Base-by-base conservation (phyloP, 2,329 filamentous ascomycete species). In the Sporothrix euskadiensis region DNA sequence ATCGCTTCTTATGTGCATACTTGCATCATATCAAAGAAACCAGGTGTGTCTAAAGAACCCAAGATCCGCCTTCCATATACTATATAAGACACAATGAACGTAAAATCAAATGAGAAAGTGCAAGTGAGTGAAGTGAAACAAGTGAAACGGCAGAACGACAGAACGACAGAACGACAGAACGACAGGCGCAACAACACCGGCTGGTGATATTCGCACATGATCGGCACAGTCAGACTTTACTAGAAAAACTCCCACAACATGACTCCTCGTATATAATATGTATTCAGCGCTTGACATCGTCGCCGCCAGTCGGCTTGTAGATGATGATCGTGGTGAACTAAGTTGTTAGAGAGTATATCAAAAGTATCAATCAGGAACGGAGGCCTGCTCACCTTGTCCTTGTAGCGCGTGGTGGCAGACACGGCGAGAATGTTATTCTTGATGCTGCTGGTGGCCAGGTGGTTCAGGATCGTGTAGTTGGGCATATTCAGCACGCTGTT, bases 291-390 rank as follows among this genome's bases (percentile, higher is more conserved):
- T 80, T 82, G n/a, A 69, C 19, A 49, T 88, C 84, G 75, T 89
- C 87, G n/a, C 83, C 81, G 6, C 85, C 85, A 12, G 94, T 94
- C 22, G 94, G 94, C 85, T 98, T 98, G 84, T 98, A 98, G 85
- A 98, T 91, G 80, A 98, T 97, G 2, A 94, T 98, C 4, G 95
- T 98, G 49, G 98, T 92, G 83, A 98, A 98, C 95, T 98, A 78
- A 71, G 19, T 26, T 52, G 54, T 65, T 71, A 68, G 49, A 26
- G 26, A 26, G 26, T 26, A 26, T 26, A 26, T 26, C 26, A 26
- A 26, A 26, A 26, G 26, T 26, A 1, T 26, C 1, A 26, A 26
- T 26, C 26, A 26, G 26, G 26, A 2, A 26, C 26, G 22, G 3
- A 22, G 8, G 4, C 14, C 47, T 35, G 22, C 52, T 73, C 79